A percentile compares a stretch with the other conserved stretches of the same genome.
Conservation (phyloP, 805 yeast species). For the Starmera quercuum region DNA sequence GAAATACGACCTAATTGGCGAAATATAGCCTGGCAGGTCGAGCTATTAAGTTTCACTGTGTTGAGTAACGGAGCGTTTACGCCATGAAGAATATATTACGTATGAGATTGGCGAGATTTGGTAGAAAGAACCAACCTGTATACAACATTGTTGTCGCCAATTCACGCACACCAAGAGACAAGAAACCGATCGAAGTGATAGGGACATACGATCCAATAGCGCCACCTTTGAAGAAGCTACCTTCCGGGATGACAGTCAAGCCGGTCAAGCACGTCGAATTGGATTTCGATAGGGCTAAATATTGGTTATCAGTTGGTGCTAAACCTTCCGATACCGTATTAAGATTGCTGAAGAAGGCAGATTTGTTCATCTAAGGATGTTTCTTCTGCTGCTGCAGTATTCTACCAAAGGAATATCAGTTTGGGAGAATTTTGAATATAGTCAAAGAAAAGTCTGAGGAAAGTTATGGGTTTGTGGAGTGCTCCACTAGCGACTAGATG, state of each 20-base stretch:
- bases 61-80: too few species aligned
- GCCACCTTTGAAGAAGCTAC: conserved; percentile 50
- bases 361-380: conserved; percentile 32
- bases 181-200: conserved; percentile 86
- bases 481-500: too few species aligned
- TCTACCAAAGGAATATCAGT: too few species aligned
- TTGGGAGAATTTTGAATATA: too few species aligned
- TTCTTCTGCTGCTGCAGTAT: too few species aligned
- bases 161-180: conserved; percentile 69
- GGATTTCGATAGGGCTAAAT: conserved; percentile 84
- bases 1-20: too few species aligned
- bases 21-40: too few species aligned
- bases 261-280: conserved; percentile 74
- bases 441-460: too few species aligned
- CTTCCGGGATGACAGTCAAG: conserved; percentile 44
- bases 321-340: conserved; percentile 82
- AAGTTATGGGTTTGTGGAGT: too few species aligned
- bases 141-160: conserved; percentile 90
- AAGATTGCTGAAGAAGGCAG: conserved; percentile 69
- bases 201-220: conserved; percentile 91
- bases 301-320: conserved; percentile 98
- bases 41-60: too few species aligned
- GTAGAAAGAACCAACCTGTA: conserved; percentile 78
- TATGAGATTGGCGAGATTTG: conserved; percentile 88
- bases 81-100: conserved; percentile 72